These are phyloP conservation scores for Groenewaldozyma auringiensis DNA, from an alignment of 1,139 yeast species.

Conservation along the genomic window DNA sequence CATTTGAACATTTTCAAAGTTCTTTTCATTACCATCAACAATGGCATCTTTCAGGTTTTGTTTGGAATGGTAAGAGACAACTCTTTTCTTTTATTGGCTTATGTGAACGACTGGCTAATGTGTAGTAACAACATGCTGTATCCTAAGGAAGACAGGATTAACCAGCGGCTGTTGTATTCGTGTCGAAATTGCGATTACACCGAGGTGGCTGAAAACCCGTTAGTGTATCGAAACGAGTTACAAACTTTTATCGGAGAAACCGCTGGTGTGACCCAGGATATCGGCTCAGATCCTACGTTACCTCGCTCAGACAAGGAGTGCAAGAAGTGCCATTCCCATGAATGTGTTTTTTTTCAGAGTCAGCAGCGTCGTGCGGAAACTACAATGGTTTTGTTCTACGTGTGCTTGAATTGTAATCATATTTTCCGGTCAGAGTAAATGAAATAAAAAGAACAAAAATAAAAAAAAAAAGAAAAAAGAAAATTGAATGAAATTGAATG, in stretches of 20 bases:
- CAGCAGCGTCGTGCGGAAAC: slow-evolving; percentile 95
- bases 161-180: slow-evolving; percentile 67
- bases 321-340: slow-evolving; percentile 78
- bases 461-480: no score
- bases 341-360: slow-evolving; percentile 93
- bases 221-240: slow-evolving; percentile 88
- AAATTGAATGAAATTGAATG: no score
- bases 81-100: neutral
- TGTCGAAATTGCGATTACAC: slow-evolving; percentile 95
- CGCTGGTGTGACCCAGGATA: slow-evolving; percentile 96
- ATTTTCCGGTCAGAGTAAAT: slow-evolving; percentile 38
- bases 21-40: no score
- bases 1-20: no score
- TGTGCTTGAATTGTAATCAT: slow-evolving; percentile 78
- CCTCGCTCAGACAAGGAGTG: slow-evolving; percentile 93
- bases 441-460: no score
- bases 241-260: slow-evolving; percentile 83
- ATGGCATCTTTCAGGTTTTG: slow-evolving; percentile 93
- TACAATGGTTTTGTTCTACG: slow-evolving; percentile 84
- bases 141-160: slow-evolving; percentile 87
- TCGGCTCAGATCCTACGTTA: slow-evolving; percentile 88
- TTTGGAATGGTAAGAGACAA: slow-evolving; percentile 59
- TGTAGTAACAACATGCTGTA: slow-evolving; percentile 87
- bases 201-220: slow-evolving; percentile 81
- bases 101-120: no score